Percentiles rank a stretch among this genome's conserved stretches.
Conservation (phyloP, 2,329 filamentous ascomycete genomes). For the Sporothrix sp. region DNA sequence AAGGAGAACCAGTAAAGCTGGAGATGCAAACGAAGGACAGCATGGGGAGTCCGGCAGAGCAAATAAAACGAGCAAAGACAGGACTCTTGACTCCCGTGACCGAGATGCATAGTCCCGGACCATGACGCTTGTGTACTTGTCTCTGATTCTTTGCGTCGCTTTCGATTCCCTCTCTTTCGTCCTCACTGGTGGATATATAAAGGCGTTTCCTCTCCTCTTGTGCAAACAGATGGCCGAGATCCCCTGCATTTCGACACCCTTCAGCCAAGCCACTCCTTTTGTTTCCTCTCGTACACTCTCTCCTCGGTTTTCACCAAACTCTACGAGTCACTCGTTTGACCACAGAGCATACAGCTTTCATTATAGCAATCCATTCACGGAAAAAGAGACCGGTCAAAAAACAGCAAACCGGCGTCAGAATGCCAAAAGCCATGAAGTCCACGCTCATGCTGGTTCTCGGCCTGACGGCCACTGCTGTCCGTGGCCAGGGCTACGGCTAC, state of each 20-base stretch:
- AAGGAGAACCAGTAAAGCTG: no score
- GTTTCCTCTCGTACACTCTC: not conserved
- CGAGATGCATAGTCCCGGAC: no score
- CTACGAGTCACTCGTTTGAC: no score
- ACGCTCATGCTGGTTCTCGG: not conserved
- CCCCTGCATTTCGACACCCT: not conserved
- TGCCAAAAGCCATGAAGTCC: not conserved
- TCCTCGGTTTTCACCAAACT: not conserved
- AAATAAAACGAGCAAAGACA: no score
- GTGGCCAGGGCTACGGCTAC: constrained; percentile 1
- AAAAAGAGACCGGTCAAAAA: not conserved
- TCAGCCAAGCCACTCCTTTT: not conserved
- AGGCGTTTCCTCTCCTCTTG: no score
- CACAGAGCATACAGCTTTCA: no score
- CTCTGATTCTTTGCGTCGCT: no score
- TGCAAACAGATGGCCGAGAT: no score
- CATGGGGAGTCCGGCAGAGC: no score
- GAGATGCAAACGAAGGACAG: no score
- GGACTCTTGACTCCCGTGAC: no score
- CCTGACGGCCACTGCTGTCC: not conserved
- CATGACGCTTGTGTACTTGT: no score
- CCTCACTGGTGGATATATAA: not conserved
- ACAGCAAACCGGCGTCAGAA: not conserved
- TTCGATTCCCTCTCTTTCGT: not conserved
- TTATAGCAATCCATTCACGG: not conserved